A percentile compares a stretch with the other conserved stretches of the same genome.
Evolutionary conservation across 2,329 filamentous ascomycete species (phyloP).

Genomic region (Penicillium sumatraense): DNA sequence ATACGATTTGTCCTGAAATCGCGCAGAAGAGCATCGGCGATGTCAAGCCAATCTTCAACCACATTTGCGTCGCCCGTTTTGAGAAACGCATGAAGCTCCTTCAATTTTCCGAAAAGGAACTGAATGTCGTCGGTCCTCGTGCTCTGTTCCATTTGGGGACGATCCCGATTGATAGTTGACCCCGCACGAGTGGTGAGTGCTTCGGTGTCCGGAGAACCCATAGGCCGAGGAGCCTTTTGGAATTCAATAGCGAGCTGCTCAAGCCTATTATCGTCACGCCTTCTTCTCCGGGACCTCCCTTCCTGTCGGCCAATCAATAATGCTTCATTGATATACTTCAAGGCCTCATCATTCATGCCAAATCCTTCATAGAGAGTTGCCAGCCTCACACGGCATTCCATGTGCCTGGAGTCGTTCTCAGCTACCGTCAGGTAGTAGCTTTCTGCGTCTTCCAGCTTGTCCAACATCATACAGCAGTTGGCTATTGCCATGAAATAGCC

Average conservation of each 20-base stretch:
- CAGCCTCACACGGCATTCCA: constrained; percentile 77
- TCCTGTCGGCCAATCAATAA: constrained; percentile 63
- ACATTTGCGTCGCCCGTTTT: constrained; percentile 56
- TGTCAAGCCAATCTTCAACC: constrained; percentile 62
- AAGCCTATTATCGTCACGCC: constrained; percentile 41
- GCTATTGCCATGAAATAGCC: constrained; percentile 56
- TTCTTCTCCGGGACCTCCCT: constrained; percentile 33
- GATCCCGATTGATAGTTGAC: constrained; percentile 22
- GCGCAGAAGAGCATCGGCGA: constrained; percentile 61
- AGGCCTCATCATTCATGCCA: constrained; percentile 74
- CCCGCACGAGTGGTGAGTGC: constrained; percentile 22
- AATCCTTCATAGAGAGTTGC: constrained; percentile 82
- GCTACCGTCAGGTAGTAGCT: constrained; percentile 77
- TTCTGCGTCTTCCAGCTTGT: constrained; percentile 71
- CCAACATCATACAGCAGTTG: constrained; percentile 68
- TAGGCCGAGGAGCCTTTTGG: constrained; percentile 28
- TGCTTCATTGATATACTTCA: constrained; percentile 76
- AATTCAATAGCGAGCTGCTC: constrained; percentile 46
- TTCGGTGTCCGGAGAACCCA: constrained; percentile 24
- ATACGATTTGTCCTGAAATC: constrained; percentile 64
- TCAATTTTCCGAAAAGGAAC: constrained; percentile 51
- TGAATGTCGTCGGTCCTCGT: constrained; percentile 48
- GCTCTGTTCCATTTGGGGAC: constrained; percentile 35
- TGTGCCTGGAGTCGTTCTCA: constrained; percentile 70
- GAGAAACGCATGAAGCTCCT: constrained; percentile 54